Evolutionary conservation across 2,329 filamentous ascomycete genomes (phyloP).

Genomic region (Alternaria incomplexa): DNA sequence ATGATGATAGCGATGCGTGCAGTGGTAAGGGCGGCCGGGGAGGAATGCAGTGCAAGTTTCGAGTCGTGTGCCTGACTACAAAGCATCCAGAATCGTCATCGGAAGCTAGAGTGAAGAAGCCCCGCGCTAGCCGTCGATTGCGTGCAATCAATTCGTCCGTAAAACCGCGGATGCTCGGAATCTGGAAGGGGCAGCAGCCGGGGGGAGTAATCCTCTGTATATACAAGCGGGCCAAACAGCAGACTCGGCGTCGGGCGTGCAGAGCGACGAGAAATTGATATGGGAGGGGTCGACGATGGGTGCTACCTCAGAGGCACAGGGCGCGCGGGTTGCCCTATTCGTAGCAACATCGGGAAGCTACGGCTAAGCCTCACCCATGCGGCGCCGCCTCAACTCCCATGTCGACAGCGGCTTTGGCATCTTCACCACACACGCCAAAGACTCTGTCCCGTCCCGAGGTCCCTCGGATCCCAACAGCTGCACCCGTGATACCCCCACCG

Average conservation of each 20-base stretch:
- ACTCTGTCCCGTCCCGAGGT: background rate
- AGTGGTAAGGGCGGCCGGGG: conserved; percentile 6
- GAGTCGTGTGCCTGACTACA: conserved; percentile 17
- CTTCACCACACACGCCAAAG: background rate
- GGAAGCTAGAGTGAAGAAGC: conserved; percentile 11
- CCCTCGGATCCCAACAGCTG: background rate
- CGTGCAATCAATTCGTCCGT: conserved; percentile 9
- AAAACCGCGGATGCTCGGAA: conserved; percentile 13
- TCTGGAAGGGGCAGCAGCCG: background rate
- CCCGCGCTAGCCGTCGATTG: conserved; percentile 14
- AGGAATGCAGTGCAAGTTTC: conserved; percentile 2
- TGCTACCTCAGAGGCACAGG: conserved; percentile 5
- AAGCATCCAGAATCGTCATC: conserved; percentile 28
- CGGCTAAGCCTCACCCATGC: conserved; percentile 11
- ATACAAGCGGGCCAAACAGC: background rate
- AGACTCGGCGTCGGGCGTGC: background rate
- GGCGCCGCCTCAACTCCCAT: background rate
- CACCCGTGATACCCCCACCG: conserved; percentile 1
- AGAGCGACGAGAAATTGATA: conserved; percentile 14
- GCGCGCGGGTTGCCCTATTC: conserved; percentile 16
- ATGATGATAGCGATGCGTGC: background rate
- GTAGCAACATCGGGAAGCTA: conserved; percentile 13
- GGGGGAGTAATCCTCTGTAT: background rate
- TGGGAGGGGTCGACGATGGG: conserved; percentile 13
- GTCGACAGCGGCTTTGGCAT: background rate